phyloP scores from a whole-genome alignment of 495 filamentous ascomycete species.

The Podospora tetraspora region DNA sequence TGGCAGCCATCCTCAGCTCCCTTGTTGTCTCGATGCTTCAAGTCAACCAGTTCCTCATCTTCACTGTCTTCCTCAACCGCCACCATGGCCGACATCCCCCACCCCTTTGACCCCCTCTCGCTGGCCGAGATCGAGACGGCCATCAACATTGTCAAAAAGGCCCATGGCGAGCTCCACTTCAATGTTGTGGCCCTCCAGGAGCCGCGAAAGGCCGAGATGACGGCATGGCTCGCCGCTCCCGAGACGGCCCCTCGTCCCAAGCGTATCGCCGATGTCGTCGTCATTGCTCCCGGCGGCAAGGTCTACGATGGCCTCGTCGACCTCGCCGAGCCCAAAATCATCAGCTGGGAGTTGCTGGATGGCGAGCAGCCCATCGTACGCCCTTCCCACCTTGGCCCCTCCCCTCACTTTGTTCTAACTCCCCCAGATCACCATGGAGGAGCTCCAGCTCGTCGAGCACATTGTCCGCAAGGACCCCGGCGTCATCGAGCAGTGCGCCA shows the following conservation, averaged over 20 bases:
- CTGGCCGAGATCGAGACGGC: constrained; percentile 71
- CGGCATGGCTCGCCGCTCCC: constrained; percentile 68
- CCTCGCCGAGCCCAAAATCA: constrained; percentile 62
- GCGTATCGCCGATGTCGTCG: constrained; percentile 77
- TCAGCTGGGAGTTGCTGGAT: constrained; percentile 69
- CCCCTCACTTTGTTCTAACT: constrained; percentile 12
- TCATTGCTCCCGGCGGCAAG: constrained; percentile 72
- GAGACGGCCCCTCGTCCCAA: constrained; percentile 57
- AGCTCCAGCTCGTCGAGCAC: constrained; percentile 81
- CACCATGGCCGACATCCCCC: constrained; percentile 34
- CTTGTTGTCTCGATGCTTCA: background rate
- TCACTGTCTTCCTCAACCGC: background rate
- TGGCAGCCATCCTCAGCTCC: background rate
- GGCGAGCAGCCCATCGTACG: constrained; percentile 78
- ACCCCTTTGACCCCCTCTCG: constrained; percentile 83
- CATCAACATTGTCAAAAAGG: constrained; percentile 63
- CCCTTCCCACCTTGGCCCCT: background rate
- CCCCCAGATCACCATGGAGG: constrained; percentile 83
- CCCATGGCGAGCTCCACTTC: constrained; percentile 69
- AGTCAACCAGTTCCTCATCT: background rate
- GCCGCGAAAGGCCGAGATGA: constrained; percentile 83
- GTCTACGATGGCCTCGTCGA: constrained; percentile 85
- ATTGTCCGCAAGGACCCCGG: constrained; percentile 73
- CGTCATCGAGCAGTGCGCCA: constrained; percentile 87
- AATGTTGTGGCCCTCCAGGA: constrained; percentile 88